phyloP scores from a whole-genome alignment of 108 stramenopile genomes.

The Schizochytrium sp. region DNA sequence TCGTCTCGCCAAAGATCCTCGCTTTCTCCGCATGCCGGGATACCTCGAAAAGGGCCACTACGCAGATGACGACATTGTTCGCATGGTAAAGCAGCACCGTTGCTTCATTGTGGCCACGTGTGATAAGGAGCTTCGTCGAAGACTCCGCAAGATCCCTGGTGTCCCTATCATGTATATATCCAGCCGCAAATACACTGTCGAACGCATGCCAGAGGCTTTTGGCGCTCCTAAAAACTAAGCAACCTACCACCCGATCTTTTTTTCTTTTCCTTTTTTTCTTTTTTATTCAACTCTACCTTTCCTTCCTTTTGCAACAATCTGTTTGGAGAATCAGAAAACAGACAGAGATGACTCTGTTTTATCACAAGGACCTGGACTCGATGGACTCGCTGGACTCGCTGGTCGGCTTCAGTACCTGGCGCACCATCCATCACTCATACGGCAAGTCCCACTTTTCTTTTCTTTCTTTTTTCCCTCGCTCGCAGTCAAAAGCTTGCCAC shows the following conservation, averaged over 20 bases:
- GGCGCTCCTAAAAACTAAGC: not conserved
- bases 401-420: too few relatives aligned
- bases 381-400: too few relatives aligned
- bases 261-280: not conserved
- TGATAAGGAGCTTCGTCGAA: constrained; percentile 89
- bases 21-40: constrained; percentile 86
- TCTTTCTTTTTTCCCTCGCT: too few relatives aligned
- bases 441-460: too few relatives aligned
- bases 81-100: constrained; percentile 28
- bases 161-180: constrained; percentile 98
- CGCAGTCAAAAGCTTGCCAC: too few relatives aligned
- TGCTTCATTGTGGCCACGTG: constrained; percentile 99
- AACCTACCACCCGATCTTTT: not conserved
- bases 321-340: too few relatives aligned
- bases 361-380: too few relatives aligned
- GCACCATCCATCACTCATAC: too few relatives aligned
- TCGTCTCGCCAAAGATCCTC: constrained; percentile 89
- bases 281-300: not conserved
- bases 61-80: constrained; percentile 70
- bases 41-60: constrained; percentile 78
- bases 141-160: constrained; percentile 94
- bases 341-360: too few relatives aligned
- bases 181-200: constrained; percentile 87
- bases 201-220: constrained; percentile 90
- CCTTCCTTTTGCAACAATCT: not conserved